Evolutionary conservation across 2,329 filamentous ascomycete species (phyloP), one percentile per base, ranked within the genome.

Genomic region (Pseudocercospora pini-densiflorae): DNA sequence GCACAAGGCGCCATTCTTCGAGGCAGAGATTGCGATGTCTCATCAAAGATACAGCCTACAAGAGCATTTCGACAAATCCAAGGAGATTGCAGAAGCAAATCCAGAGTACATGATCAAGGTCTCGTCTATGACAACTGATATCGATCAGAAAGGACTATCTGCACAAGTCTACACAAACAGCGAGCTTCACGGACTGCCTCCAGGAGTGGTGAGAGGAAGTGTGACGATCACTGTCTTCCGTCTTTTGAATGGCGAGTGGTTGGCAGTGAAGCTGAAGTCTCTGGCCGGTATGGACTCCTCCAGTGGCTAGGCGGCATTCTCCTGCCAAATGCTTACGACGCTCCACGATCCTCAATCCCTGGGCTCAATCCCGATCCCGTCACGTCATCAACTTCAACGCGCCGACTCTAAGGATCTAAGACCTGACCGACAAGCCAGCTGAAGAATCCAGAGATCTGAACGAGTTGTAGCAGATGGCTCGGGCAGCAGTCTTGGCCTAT

Each of bases 131-230:
- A 40, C 29, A 9, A 40, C 33, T 12, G 33, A 36, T 19, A 23
- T 58, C 27, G 33, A 58, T 23, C 14, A 36, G 27, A 58, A 36
- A 23, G 54, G 27, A 19, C 31, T 16, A n/a, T 58, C 19, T 24
- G 54, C 54, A 6, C 54, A 58, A 21, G 54, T 58, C 10, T 58
- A 33, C 29, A 58, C 54, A n/a, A 58, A 58, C 29, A 21, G 14
- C 23, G 54, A 58, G 54, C 23, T 58, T 5, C 16, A 19, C 19
- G 54, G 55, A 24, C 36, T 59, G 19, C 55, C 31, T 12, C 31
- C 31, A 19, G 55, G 55, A 40, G 27, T 59, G 21, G 31, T 40
- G 8, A 36, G 55, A 24, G 31, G 31, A 12, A 59, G 55, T 24
- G 55, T 59, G 7, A 43, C 31, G 8, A 59, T 59, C 24, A 27